Percentiles rank a stretch among this genome's conserved stretches.
These are phyloP conservation scores for Pseudevernia furfuracea DNA, from an alignment of 495 filamentous ascomycete species.

Conservation along the genomic window DNA sequence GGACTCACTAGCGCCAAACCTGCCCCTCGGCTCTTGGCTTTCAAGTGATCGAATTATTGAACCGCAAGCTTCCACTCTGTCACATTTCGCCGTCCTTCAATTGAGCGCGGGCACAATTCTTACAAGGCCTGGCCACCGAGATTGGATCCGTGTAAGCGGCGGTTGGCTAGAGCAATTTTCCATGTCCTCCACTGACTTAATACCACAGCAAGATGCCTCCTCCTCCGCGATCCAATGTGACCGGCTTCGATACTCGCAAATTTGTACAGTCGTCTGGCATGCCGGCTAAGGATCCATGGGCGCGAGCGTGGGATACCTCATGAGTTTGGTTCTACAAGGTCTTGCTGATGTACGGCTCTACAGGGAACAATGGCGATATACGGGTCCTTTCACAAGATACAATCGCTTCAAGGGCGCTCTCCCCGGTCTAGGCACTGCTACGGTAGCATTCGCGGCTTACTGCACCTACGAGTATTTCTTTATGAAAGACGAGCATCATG, in stretches of 20 bases:
- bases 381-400: constrained; percentile 75
- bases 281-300: constrained; percentile 81
- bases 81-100: neutral
- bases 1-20: constrained; percentile 9
- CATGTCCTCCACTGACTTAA: neutral
- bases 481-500: constrained; percentile 64
- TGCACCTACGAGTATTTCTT: constrained; percentile 84
- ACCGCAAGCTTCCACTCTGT: neutral
- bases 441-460: constrained; percentile 83
- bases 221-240: constrained; percentile 60
- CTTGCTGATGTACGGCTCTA: constrained; percentile 5
- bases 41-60: neutral
- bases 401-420: constrained; percentile 81
- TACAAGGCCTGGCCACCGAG: neutral
- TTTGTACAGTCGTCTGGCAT: constrained; percentile 59
- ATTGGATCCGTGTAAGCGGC: neutral
- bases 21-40: constrained; percentile 5
- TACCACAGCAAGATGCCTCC: constrained; percentile 21
- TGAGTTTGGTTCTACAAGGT: constrained; percentile 13
- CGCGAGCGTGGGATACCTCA: constrained; percentile 49
- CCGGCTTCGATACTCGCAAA: constrained; percentile 73
- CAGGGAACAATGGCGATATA: constrained; percentile 93
- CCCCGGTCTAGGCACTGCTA: constrained; percentile 85
- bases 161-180: neutral
- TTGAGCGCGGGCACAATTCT: neutral